Base-by-base conservation (phyloP, 306 rosid species). In the Sophora flavescens region DNA sequence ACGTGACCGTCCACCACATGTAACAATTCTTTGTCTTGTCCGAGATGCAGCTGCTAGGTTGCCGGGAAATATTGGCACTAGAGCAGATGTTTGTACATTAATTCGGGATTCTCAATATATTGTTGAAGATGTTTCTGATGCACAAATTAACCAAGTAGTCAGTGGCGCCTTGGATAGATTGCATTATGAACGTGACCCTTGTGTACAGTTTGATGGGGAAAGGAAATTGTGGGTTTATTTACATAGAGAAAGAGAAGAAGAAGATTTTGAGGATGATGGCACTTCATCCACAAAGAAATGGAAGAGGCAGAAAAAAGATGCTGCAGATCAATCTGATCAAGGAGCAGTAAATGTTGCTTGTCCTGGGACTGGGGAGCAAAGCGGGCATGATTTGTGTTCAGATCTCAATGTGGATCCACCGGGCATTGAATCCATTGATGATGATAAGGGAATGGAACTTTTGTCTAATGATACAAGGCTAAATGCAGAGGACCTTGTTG, bases 101-200 rank as follows among this genome's bases (percentile, higher is more conserved):
- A 91, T 96, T 56, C 91, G 98, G 81, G 99, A 96, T 85, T 96
- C 99, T 77, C 99, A 96, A 76, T 96, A 91, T 81, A 86, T 96
- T 77, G 98, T 96, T 74, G 99, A 96, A 82, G 99, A 96, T 73
- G 99, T 96, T 41, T 87, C 98, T 74, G 99, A 96, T 86, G 75
- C 89, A n/a, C 98, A 96, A 82, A 94, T 96, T 60, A 96, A 96
- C 86, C 98, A 93, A 85, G 96, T 96, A 75, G 99, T 96, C 56
- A 96, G 98, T 83, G 99, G 99, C 66, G 99, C 99, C 82, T 81
- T 96, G 84, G 99, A 96, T 79, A 91, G 99, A 32, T 86, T 96
- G 89, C 99, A 96, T 81, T 96, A 96, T 86, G 99, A 96, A 75
- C 98, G 99, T 59, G 99, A 96, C 79, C 99, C 99, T 74, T 96